These are phyloP conservation scores for Annulohypoxylon moriforme DNA, from an alignment of 495 filamentous ascomycete species.

Conservation along the genomic window DNA sequence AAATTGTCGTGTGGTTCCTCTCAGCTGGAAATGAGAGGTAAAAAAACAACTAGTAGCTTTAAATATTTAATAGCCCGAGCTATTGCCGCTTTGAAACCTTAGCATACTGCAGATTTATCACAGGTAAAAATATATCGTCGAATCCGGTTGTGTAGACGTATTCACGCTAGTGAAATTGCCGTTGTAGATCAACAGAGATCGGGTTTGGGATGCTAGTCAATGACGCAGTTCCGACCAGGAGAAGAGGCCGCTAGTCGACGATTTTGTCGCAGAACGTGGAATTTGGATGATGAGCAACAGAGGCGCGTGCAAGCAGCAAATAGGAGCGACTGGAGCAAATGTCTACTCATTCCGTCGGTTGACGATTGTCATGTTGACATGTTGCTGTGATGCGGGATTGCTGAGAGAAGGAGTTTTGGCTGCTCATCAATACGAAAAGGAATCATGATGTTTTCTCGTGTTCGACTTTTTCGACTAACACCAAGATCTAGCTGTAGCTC, in stretches of 20 bases:
- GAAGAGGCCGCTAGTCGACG: constrained; percentile 23
- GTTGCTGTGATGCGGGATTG: background rate
- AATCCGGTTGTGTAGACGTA: constrained; percentile 7
- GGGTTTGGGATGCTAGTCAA: constrained; percentile 31
- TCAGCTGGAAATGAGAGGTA: background rate
- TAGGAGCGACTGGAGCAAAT: background rate
- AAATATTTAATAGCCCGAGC: background rate
- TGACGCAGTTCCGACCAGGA: constrained; percentile 33
- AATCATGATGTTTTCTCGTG: constrained; percentile 32
- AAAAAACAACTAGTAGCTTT: background rate
- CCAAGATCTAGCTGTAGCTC: background rate
- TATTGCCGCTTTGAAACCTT: constrained; percentile 14
- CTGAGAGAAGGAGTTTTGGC: background rate
- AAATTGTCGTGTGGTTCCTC: background rate
- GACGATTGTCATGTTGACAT: constrained; percentile 30
- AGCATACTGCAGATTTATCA: constrained; percentile 10
- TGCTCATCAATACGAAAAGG: constrained; percentile 34
- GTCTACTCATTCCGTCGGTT: constrained; percentile 9
- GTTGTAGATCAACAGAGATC: constrained; percentile 38
- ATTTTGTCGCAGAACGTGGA: constrained; percentile 41
- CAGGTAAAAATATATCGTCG: constrained; percentile 1
- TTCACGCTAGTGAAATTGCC: constrained; percentile 36
- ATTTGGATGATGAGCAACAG: constrained; percentile 26
- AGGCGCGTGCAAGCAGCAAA: constrained; percentile 20
- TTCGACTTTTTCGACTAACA: constrained; percentile 10